Evolutionary conservation across 108 stramenopile species (phyloP).

Genomic region (Stephanodiscus minutulus): DNA sequence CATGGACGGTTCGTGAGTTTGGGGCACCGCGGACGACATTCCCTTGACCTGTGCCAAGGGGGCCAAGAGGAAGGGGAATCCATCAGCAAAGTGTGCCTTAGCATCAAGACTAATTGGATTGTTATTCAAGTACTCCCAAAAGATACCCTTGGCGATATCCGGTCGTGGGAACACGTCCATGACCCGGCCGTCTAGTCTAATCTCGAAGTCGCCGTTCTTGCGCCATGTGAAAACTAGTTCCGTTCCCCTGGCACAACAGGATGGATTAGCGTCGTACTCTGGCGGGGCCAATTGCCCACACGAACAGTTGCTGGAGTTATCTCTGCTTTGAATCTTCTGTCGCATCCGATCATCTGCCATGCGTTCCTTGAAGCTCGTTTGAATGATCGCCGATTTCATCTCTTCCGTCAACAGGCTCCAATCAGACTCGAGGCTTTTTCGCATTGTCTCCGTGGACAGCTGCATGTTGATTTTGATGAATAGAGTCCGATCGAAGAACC

Average conservation of each 20-base stretch:
- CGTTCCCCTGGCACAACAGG: slow-evolving; percentile 86
- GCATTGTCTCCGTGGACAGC: slow-evolving; percentile 81
- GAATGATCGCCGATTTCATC: slow-evolving; percentile 70
- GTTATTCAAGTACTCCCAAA: slow-evolving; percentile 80
- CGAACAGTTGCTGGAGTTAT: slow-evolving; percentile 79
- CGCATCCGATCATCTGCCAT: slow-evolving; percentile 70
- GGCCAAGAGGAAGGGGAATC: slow-evolving; percentile 83
- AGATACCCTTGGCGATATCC: slow-evolving; percentile 83
- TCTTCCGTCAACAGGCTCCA: slow-evolving; percentile 84
- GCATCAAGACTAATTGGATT: slow-evolving; percentile 82
- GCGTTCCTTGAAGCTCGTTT: slow-evolving; percentile 77
- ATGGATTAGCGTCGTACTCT: slow-evolving; percentile 69
- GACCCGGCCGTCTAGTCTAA: slow-evolving; percentile 76
- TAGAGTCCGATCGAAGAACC: slow-evolving; percentile 75
- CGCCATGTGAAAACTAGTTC: slow-evolving; percentile 87
- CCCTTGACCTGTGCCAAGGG: slow-evolving; percentile 79
- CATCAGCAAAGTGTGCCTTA: slow-evolving; percentile 72
- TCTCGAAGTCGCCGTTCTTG: slow-evolving; percentile 82
- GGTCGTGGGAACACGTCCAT: slow-evolving; percentile 80
- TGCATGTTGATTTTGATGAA: slow-evolving; percentile 90
- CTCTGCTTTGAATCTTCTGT: slow-evolving; percentile 58
- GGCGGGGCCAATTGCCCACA: slow-evolving; percentile 84
- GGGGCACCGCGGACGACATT: slow-evolving; percentile 41
- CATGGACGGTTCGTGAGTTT: slow-evolving; percentile 12
- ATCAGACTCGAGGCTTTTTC: slow-evolving; percentile 78